phyloP scores from a whole-genome alignment of 2,329 filamentous ascomycete species.

The Zymoseptoria ardabiliae region DNA sequence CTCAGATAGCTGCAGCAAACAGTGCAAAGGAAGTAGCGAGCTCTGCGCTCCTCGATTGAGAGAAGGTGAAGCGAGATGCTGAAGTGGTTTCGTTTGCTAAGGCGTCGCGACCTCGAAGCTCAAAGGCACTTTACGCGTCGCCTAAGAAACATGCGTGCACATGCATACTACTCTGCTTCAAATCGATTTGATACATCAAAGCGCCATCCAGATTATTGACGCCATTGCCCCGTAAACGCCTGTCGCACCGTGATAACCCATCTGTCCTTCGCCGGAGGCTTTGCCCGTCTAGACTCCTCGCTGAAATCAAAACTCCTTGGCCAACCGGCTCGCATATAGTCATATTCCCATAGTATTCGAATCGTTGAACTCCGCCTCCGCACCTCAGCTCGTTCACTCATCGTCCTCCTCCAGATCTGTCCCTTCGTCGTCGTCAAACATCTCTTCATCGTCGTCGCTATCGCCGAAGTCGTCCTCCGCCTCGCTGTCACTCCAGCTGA shows the following conservation, averaged over 20 bases:
- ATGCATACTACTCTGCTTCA: not conserved
- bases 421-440: conserved; percentile 52
- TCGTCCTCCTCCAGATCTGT: conserved; percentile 53
- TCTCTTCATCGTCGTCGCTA: conserved; percentile 53
- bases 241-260: not conserved
- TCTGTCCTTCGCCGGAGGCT: not conserved
- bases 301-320: conserved; percentile 14
- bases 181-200: not conserved
- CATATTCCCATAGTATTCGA: not conserved
- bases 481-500: conserved; percentile 56
- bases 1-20: not conserved
- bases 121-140: not conserved
- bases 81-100: not conserved
- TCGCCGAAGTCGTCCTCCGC: conserved; percentile 68
- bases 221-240: not conserved
- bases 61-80: not conserved
- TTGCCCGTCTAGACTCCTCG: conserved; percentile 17
- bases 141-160: not conserved
- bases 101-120: not conserved
- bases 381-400: conserved; percentile 23
- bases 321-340: conserved; percentile 1
- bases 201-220: not conserved
- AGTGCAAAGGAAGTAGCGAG: not conserved
- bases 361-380: conserved; percentile 14
- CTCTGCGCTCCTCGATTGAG: not conserved